Evolutionary conservation across 208 protist species (phyloP).

Genomic region (Crithidia thermophila): DNA sequence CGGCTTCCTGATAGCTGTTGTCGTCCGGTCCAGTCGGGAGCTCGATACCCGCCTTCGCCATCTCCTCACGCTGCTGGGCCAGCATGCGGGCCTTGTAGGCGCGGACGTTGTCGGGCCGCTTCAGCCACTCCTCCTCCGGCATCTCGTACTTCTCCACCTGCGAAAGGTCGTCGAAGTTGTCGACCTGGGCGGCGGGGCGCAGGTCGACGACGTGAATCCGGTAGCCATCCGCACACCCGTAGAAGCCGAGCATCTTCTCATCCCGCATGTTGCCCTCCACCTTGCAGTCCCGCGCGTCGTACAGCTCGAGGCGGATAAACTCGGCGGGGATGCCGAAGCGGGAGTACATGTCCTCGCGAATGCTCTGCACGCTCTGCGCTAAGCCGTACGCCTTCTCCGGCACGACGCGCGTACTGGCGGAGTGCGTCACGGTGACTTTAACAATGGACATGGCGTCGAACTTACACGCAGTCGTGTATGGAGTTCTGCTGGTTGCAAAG

Average conservation of each 20-base stretch:
- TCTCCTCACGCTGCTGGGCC: slow-evolving; percentile 70
- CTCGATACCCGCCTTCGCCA: slow-evolving; percentile 56
- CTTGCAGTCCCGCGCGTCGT: slow-evolving; percentile 66
- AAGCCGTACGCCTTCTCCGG: slow-evolving; percentile 90
- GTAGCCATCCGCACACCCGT: slow-evolving; percentile 79
- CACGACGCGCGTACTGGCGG: slow-evolving; percentile 64
- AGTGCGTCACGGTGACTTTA: slow-evolving; percentile 85
- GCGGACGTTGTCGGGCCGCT: slow-evolving; percentile 80
- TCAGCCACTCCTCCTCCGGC: slow-evolving; percentile 89
- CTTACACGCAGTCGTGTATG: not conserved
- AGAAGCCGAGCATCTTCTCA: slow-evolving; percentile 84
- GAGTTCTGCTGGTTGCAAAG: not conserved
- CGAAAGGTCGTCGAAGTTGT: slow-evolving; percentile 84
- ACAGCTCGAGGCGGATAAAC: slow-evolving; percentile 77
- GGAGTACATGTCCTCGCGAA: slow-evolving; percentile 81
- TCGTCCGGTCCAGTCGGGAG: slow-evolving; percentile 37
- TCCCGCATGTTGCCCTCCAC: slow-evolving; percentile 69
- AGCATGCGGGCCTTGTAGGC: slow-evolving; percentile 82
- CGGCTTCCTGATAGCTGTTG: slow-evolving; percentile 74
- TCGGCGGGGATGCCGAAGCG: slow-evolving; percentile 83
- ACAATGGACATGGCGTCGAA: slow-evolving; percentile 71
- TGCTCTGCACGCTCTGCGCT: slow-evolving; percentile 70
- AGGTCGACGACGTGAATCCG: slow-evolving; percentile 92
- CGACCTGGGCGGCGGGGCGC: slow-evolving; percentile 63
- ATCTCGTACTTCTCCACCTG: slow-evolving; percentile 94